Evolutionary conservation across 2,329 filamentous ascomycete genomes (phyloP).

Genomic region (Penicillium frequentans): DNA sequence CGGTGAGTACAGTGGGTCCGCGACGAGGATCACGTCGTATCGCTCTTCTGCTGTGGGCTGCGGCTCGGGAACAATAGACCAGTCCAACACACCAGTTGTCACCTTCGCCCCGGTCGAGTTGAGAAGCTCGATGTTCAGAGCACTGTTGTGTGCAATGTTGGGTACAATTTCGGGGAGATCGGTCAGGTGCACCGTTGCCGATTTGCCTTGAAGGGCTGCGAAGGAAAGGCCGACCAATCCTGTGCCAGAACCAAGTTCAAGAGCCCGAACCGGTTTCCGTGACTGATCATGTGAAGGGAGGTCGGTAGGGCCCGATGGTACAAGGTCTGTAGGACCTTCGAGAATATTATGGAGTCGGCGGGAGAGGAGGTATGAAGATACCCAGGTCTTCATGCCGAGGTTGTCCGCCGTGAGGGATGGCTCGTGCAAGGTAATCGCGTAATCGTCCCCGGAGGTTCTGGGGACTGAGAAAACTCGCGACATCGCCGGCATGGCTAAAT

Average conservation of each 20-base stretch:
- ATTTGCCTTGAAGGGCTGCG: constrained; percentile 63
- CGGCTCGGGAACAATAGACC: constrained; percentile 50
- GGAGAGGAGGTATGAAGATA: constrained; percentile 82
- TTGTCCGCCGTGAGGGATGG: constrained; percentile 85
- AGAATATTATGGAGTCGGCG: constrained; percentile 60
- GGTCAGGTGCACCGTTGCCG: constrained; percentile 68
- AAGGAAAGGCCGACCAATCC: constrained; percentile 87
- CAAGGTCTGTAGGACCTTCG: constrained; percentile 32
- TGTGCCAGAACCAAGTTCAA: constrained; percentile 88
- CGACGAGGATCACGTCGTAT: constrained; percentile 71
- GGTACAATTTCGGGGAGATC: constrained; percentile 81
- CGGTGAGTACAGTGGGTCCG: constrained; percentile 84
- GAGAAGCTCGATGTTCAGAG: constrained; percentile 61
- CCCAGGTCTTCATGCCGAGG: constrained; percentile 93
- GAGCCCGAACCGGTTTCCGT: constrained; percentile 39
- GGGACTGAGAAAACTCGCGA: constrained; percentile 62
- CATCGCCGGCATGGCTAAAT: constrained; percentile 61
- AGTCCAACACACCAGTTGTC: constrained; percentile 69
- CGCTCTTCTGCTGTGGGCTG: constrained; percentile 33
- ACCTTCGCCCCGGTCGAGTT: constrained; percentile 56
- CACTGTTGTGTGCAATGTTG: constrained; percentile 75
- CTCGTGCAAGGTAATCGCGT: constrained; percentile 75
- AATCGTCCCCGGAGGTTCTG: constrained; percentile 40
- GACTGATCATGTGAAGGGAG: constrained; percentile 16
- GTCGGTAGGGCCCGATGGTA: constrained; percentile 26